Base-by-base conservation (phyloP, 345 rosid genomes). In the Salix udensis region DNA sequence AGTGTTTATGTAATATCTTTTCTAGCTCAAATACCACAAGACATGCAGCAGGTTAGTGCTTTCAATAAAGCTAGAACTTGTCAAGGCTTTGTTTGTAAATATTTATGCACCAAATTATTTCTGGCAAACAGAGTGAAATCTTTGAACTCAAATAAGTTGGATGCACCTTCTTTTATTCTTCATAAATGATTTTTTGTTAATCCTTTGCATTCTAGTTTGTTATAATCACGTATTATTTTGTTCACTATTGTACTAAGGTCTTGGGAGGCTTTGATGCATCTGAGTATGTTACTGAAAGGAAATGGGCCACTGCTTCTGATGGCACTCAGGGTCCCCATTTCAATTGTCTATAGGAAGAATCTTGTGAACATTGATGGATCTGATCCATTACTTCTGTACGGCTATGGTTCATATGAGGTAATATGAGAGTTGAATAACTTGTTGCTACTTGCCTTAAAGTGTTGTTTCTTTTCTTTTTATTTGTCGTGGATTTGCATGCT, bases 371-470 rank as follows among this genome's bases (percentile, higher is more conserved):
- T 93, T 28, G 94, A 95, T 84, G 97, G 95, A 19, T 88, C 97
- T 76, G 91, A 94, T 84, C 94, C 94, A 0, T 67, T 90, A 39
- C 80, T 90, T 79, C 97, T 94, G 36, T 87, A 92, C 77, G 98
- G 97, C 60, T 95, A 95, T 83, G 98, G 98, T 80, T 92, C 98
- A 44, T 95, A 95, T 78, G 97, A 91, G 98, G 98, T 95, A 89
- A 80, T 64, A 39, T 81, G 34, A 72, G 70, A 78, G 70, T 39
- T 44, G 11, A 14, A 39, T 44, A 46, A 24, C 34, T 2, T 72
- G 44, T 67, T 55, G 0, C 61, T 65, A 19, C 15, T 34, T 21
- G 26, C 28, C 36, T 40, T 19, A 31, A 64, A 48, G 46, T 7
- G 30, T 48, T 24, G 66, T 30, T 66, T 48, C 23, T 69, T 2